A percentile compares a stretch with the other conserved stretches of the same genome.
Evolutionary conservation across 768 basidiomycete species (phyloP).

Genomic region (Neoboletus magnificus): DNA sequence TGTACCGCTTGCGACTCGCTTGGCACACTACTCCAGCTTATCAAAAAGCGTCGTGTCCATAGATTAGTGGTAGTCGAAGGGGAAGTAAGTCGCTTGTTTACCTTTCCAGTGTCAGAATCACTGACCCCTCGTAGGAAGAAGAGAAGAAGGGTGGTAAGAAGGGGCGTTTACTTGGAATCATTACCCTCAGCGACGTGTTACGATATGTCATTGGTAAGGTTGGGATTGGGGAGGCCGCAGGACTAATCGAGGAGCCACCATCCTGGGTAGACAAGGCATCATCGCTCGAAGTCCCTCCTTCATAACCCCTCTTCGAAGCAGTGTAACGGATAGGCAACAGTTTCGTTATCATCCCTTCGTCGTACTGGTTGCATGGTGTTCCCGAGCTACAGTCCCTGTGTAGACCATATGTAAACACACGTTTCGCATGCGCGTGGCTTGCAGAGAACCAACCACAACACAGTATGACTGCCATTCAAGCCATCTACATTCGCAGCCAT

Average conservation of each 20-base stretch:
- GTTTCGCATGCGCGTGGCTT: not conserved
- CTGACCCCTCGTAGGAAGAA: constrained; percentile 57
- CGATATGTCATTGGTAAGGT: constrained; percentile 74
- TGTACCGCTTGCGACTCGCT: constrained; percentile 92
- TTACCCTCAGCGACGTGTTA: constrained; percentile 86
- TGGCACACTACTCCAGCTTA: constrained; percentile 83
- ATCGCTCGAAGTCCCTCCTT: constrained; percentile 16
- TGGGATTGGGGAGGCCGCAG: constrained; percentile 46
- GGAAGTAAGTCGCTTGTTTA: constrained; percentile 48
- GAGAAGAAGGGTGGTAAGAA: constrained; percentile 77
- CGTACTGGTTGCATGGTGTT: constrained; percentile 5
- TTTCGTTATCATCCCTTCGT: not conserved
- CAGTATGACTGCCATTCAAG: constrained; percentile 71
- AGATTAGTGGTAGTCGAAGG: constrained; percentile 94
- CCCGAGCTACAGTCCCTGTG: constrained; percentile 2
- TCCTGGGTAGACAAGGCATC: constrained; percentile 13
- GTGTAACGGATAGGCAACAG: not conserved
- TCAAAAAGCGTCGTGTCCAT: constrained; percentile 92
- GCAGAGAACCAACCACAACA: not conserved
- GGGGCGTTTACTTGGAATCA: constrained; percentile 79
- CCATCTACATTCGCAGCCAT: constrained; percentile 63
- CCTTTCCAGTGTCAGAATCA: not conserved
- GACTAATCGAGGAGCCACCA: constrained; percentile 32
- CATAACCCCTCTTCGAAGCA: constrained; percentile 2
- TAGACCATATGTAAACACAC: constrained; percentile 18